phyloP scores from a whole-genome alignment of 176 grass and related monocot genomes.

The Carex pumila region DNA sequence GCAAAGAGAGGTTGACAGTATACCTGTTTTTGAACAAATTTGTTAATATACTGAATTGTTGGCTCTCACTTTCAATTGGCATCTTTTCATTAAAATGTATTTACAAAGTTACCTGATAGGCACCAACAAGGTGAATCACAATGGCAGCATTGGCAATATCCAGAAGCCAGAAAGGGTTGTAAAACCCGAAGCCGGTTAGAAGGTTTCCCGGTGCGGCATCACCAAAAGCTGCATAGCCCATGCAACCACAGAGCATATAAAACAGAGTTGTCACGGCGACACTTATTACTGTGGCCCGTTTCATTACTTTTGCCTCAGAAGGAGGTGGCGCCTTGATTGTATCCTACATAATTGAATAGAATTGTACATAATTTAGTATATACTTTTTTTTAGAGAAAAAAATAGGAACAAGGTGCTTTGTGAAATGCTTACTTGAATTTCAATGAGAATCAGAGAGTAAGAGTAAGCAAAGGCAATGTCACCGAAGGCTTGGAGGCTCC shows the following conservation, averaged over 20 bases:
- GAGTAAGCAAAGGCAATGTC: conserved; percentile 99
- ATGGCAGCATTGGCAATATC: conserved; percentile 46
- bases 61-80: neutral
- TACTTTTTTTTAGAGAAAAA: neutral
- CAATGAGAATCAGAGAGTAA: conserved; percentile 96
- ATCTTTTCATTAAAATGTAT: neutral
- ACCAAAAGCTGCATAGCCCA: conserved; percentile 48
- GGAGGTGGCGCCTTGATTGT: conserved; percentile 34
- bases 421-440: conserved; percentile 57
- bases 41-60: neutral
- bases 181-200: conserved; percentile 46
- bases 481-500: conserved; percentile 94
- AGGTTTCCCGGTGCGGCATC: conserved; percentile 42
- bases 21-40: conserved; percentile 23
- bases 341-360: conserved; percentile 17
- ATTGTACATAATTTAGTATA: neutral
- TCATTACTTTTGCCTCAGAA: conserved; percentile 49
- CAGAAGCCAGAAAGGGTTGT: conserved; percentile 47
- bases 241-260: conserved; percentile 54
- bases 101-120: conserved; percentile 33
- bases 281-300: conserved; percentile 31
- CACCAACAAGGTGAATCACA: conserved; percentile 49
- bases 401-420: neutral
- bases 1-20: conserved; percentile 95
- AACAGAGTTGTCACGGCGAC: conserved; percentile 34